phyloP scores from a whole-genome alignment of 805 yeast species.

The Candida silvatica region DNA sequence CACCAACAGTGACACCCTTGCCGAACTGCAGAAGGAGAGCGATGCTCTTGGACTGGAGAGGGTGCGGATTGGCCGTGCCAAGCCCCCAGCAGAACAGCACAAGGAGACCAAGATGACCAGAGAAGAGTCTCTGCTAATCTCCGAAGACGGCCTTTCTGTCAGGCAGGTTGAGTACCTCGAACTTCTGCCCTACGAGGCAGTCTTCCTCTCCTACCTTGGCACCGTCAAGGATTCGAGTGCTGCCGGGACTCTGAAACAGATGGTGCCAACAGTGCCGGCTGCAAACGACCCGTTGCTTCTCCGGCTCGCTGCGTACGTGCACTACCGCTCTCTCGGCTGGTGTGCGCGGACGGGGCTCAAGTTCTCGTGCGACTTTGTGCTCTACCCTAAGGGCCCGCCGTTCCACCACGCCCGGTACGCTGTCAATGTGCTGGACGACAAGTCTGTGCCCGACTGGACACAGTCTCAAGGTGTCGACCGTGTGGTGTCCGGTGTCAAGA shows the following conservation, averaged over 20 bases:
- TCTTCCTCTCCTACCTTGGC: conserved; percentile 45
- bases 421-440: conserved; percentile 22
- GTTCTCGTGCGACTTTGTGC: conserved; percentile 78
- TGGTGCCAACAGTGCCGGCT: conserved; percentile 11
- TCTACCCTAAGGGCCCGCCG: conserved; percentile 91
- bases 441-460: conserved; percentile 27
- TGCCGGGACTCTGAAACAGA: conserved; percentile 5
- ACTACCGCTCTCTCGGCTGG: conserved; percentile 88
- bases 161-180: conserved; percentile 58
- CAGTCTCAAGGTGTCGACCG: conserved; percentile 68
- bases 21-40: too few species aligned
- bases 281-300: conserved; percentile 33
- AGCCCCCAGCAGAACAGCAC: too few species aligned
- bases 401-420: conserved; percentile 91
- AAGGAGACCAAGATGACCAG: too few species aligned
- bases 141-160: too few species aligned
- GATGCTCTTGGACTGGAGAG: too few species aligned
- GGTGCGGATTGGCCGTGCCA: too few species aligned
- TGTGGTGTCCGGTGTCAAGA: conserved; percentile 81
- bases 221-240: conserved; percentile 24
- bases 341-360: conserved; percentile 88
- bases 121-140: too few species aligned
- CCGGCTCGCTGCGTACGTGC: conserved; percentile 72
- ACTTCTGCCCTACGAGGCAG: conserved; percentile 65
- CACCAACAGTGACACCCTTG: too few species aligned